These are phyloP conservation scores for Aphanomyces cochlioides DNA, from an alignment of 352 stramenopile species.

Conservation along the genomic window DNA sequence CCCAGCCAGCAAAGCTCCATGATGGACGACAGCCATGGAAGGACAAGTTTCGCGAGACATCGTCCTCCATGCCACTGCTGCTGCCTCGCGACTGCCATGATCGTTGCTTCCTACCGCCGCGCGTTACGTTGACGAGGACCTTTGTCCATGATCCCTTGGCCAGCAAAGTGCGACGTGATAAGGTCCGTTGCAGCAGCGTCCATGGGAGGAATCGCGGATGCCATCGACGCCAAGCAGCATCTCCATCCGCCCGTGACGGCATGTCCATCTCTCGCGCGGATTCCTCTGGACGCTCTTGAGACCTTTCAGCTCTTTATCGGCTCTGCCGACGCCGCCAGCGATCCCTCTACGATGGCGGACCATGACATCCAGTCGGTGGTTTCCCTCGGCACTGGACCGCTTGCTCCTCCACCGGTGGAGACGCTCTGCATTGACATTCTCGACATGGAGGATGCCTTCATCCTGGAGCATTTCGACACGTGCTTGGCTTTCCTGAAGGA, in stretches of 20 bases:
- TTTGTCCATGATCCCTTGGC: too few relatives aligned
- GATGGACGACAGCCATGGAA: too few relatives aligned
- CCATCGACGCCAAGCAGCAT: slow-evolving; percentile 35
- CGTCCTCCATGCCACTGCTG: too few relatives aligned
- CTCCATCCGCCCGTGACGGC: slow-evolving; percentile 48
- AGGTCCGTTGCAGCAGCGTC: too few relatives aligned
- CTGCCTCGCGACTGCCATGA: too few relatives aligned
- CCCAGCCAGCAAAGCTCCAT: too few relatives aligned
- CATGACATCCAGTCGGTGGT: slow-evolving; percentile 50
- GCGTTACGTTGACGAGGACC: too few relatives aligned
- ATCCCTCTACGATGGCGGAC: slow-evolving; percentile 41
- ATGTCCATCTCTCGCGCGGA: slow-evolving; percentile 42
- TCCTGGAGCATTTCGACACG: slow-evolving; percentile 56
- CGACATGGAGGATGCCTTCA: slow-evolving; percentile 69
- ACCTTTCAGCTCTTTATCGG: slow-evolving; percentile 53
- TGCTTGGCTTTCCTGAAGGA: slow-evolving; percentile 47
- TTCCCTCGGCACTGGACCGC: slow-evolving; percentile 55
- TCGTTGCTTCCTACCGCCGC: too few relatives aligned
- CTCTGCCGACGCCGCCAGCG: slow-evolving; percentile 49
- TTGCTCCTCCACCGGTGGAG: slow-evolving; percentile 41
- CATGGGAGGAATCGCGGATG: background rate
- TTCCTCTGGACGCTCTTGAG: slow-evolving; percentile 31
- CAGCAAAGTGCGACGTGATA: too few relatives aligned
- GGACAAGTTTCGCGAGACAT: too few relatives aligned
- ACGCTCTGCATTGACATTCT: slow-evolving; percentile 59